Percentiles rank a stretch among this genome's conserved stretches.
Conservation (phyloP, 2,329 filamentous ascomycete genomes). For the Ophiognomonia clavigignenti-juglandacearum region DNA sequence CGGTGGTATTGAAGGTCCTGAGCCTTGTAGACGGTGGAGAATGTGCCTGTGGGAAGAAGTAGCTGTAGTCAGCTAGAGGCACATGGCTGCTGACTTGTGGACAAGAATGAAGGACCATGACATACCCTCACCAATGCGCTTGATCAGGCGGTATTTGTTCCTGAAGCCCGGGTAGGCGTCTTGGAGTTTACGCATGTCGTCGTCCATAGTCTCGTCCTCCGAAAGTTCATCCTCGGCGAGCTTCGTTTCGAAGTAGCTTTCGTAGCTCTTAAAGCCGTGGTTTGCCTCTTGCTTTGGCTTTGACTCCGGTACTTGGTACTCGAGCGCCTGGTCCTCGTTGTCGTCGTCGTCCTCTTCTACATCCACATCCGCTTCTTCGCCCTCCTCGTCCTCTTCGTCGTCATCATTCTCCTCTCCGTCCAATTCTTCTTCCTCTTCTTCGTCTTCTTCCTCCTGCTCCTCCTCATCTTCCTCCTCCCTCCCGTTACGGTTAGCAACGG, state of each 20-base stretch:
- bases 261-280: too few species aligned
- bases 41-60: conserved; percentile 66
- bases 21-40: conserved; percentile 98
- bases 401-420: conserved; percentile 32
- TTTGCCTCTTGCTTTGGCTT: conserved; percentile 33
- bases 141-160: conserved; percentile 82
- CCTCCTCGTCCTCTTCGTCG: conserved; percentile 26
- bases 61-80: not conserved
- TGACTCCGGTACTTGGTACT: not conserved
- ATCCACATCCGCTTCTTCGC: conserved; percentile 27
- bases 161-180: conserved; percentile 78
- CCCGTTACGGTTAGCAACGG: conserved; percentile 27
- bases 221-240: conserved; percentile 33
- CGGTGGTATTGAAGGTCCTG: conserved; percentile 83
- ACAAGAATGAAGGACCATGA: conserved; percentile 1
- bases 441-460: conserved; percentile 28
- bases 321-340: conserved; percentile 20
- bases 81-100: not conserved
- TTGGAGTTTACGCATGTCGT: conserved; percentile 83
- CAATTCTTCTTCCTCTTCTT: too few species aligned
- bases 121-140: conserved; percentile 91
- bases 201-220: conserved; percentile 60
- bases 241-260: too few species aligned
- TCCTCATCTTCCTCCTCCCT: conserved; percentile 28
- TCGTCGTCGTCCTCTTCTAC: conserved; percentile 30